A percentile compares a stretch with the other conserved stretches of the same genome.
phyloP scores from a whole-genome alignment of 306 rosid genomes.

The Sphenostylis stenocarpa region DNA sequence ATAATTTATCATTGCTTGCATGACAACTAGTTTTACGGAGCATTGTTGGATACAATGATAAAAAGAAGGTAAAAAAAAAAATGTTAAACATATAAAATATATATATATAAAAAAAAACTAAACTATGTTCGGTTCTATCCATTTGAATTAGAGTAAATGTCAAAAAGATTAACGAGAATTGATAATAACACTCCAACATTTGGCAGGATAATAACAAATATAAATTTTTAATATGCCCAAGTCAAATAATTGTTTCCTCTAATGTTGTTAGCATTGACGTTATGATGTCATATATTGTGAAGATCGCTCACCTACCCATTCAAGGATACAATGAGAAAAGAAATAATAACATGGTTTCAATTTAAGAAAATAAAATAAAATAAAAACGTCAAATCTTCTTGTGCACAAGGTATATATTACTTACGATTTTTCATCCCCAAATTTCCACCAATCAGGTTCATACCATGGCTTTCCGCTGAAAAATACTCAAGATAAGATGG shows the following conservation, averaged over 20 bases:
- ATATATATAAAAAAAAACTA: background rate
- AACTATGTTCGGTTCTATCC: background rate
- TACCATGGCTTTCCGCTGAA: slow-evolving; percentile 93
- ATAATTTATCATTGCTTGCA: background rate
- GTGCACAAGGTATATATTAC: slow-evolving; percentile 39
- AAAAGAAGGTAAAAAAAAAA: background rate
- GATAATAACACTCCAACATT: background rate
- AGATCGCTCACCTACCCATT: slow-evolving; percentile 9
- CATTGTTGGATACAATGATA: background rate
- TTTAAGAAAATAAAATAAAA: background rate
- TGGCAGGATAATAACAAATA: background rate
- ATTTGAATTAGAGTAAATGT: background rate
- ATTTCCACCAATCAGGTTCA: slow-evolving; percentile 99
- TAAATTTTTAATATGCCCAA: background rate
- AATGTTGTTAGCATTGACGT: background rate
- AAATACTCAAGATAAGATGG: slow-evolving; percentile 25
- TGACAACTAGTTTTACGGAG: background rate
- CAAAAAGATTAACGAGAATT: background rate
- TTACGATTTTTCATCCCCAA: slow-evolving; percentile 97
- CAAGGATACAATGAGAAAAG: background rate
- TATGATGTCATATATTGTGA: background rate
- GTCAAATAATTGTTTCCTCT: slow-evolving; percentile 15
- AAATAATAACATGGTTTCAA: background rate
- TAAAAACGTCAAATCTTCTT: slow-evolving; percentile 11
- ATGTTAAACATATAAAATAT: background rate